Evolutionary conservation across 2,329 filamentous ascomycete species (phyloP), one percentile per base, ranked within the genome.

Genomic region (Aureobasidium sp.): DNA sequence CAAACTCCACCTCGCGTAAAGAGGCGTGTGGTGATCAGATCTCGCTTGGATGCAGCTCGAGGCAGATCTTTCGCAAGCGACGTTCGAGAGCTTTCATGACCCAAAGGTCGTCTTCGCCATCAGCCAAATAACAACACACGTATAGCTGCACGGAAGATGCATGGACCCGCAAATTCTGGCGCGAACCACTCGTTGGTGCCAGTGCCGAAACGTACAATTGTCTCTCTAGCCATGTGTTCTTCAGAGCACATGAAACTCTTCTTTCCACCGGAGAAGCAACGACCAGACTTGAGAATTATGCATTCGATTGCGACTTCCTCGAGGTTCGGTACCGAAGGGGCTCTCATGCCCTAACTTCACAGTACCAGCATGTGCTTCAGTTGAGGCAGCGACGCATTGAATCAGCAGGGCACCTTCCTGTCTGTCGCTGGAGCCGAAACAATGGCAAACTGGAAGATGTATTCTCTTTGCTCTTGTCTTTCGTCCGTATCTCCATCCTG

Each of bases 21-120:
- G 9, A 25, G 30, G 39, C 44, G 45, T 42, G 27, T 42, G 57
- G 32, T 41, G 57, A 59, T 59, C 57, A 48, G 57, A 59, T 49
- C 44, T 59, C 57, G 57, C 57, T 59, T 59, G 57, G 54, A 58
- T 42, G 54, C 54, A 58, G 54, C 10, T 45, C 29, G 21, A 36
- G 32, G 53, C 36, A 57, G 53, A 57, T 57, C 53, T 25, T 30
- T 45, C 11, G n/a, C 57, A 59, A 59, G 57, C 57, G 57, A 59
- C 21, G 57, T 59, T 50, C 57, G 57, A 50, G 54, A 47, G 50
- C 50, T 42, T 36, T n/a, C 7, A 27, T 45, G 53, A 41, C 29
- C 30, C 53, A 57, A 48, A 36, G 37, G 41, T 36, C n/a, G 29
- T 15, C 39, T 29, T 30, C 37, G 27, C 50, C 36, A 54, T 54